Conservation (phyloP, 1,284 basidiomycete species). For the Irpex sp. region DNA sequence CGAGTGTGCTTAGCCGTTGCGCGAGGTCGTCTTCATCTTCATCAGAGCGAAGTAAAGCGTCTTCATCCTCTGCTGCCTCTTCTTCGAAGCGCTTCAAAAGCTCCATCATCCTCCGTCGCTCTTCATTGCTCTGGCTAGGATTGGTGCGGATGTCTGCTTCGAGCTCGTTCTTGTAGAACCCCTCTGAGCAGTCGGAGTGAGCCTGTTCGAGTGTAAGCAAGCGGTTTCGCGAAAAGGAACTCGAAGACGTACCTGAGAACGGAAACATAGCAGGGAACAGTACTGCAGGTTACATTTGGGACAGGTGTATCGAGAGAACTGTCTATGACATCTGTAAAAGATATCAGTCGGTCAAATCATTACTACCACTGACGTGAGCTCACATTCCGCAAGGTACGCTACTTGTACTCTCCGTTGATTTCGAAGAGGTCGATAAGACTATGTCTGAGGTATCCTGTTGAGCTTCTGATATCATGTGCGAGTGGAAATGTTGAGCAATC, state of each 20-base stretch:
- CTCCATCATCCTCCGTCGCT: constrained; percentile 62
- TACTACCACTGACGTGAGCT: constrained; percentile 11
- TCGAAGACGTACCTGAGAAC: constrained; percentile 51
- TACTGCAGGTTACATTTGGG: constrained; percentile 77
- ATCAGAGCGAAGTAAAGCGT: constrained; percentile 25
- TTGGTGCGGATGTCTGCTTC: constrained; percentile 54
- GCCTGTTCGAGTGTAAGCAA: constrained; percentile 30
- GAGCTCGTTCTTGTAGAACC: constrained; percentile 71
- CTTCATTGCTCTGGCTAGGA: constrained; percentile 49
- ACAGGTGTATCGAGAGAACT: constrained; percentile 76
- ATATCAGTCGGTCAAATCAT: constrained; percentile 2
- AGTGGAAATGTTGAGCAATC: not conserved
- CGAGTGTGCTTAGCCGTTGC: constrained; percentile 48
- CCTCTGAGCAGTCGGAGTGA: constrained; percentile 71
- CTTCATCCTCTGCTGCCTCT: constrained; percentile 39
- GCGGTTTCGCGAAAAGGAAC: not conserved
- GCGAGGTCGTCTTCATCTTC: constrained; percentile 46
- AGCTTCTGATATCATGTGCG: not conserved
- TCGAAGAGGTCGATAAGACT: not conserved
- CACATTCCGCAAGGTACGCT: constrained; percentile 36
- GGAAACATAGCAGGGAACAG: constrained; percentile 77
- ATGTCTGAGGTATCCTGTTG: not conserved
- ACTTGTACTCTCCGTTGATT: constrained; percentile 14
- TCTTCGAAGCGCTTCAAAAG: constrained; percentile 71
- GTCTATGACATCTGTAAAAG: constrained; percentile 60